Base-by-base conservation (phyloP, 352 stramenopile species). In the Chrysophaeum taylorii region DNA sequence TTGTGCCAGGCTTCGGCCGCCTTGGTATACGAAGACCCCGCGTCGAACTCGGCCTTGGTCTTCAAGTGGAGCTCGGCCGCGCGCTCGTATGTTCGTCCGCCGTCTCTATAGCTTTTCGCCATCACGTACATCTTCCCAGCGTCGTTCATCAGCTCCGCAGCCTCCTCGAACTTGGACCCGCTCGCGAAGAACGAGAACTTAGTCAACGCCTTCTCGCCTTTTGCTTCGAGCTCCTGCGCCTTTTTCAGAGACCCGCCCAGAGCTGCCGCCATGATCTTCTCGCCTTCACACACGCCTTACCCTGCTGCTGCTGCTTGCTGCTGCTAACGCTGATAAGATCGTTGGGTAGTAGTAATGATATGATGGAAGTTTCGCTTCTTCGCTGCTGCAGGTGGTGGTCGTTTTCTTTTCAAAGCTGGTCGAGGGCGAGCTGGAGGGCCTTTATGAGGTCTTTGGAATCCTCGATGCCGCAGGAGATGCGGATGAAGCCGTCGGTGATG, bases 401-500 rank as follows among this genome's bases (percentile, higher is more conserved):
- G n/a, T n/a, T n/a, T n/a, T n/a, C n/a, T n/a, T 53, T 53, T 75
- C 61, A 82, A 53, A 82, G 76, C 16, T 72, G 50, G 69, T 85
- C 81, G 2, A 86, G 73, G n/a, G 79, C 79, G 64, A 79, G 78
- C 70, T 83, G 71, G 35, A 86, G 79, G 27, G 69, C 75, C 54
- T 64, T 50, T 42, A 86, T 90, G 76, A 96, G 89, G 80, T 96
- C 91, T 7, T 90, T 85, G 25, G 93, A 81, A 31, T 91, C 85
- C 71, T 97, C 91, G 62, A 97, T 93, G 42, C 91, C 90, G 41
- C 95, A 88, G 0, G 89, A 96, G 61, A 82, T 74, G 25, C 91
- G 87, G 72, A 97, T 90, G 75, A 97, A 88, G 70, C 82, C 90
- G 80, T 94, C 89, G 52, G 87, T 94, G 73, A 95, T 94, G 68